A percentile compares a stretch with the other conserved stretches of the same genome.
Conservation (phyloP, 768 basidiomycete genomes). For the Hypholoma sublateritium region DNA sequence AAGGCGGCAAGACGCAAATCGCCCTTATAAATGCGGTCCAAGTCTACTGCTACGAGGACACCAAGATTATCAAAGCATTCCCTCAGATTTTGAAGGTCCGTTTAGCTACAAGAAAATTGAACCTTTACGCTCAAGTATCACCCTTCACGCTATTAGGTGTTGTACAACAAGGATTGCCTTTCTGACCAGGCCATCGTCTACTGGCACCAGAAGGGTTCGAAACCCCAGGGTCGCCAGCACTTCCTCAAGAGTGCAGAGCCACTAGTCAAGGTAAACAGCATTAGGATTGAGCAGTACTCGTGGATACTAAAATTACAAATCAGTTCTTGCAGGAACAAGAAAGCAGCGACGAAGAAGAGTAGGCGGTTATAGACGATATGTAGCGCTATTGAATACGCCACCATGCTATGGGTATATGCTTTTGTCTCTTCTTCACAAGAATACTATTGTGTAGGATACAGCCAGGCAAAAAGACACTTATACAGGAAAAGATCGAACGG, state of each 20-base stretch:
- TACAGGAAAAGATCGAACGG: slow-evolving; percentile 6
- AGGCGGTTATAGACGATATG: slow-evolving; percentile 19
- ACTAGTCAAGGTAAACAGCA: slow-evolving; percentile 75
- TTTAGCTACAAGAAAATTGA: background rate
- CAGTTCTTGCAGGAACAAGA: slow-evolving; percentile 93
- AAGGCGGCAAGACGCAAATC: slow-evolving; percentile 87
- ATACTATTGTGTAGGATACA: slow-evolving; percentile 3
- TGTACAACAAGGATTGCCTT: slow-evolving; percentile 95
- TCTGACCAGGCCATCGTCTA: slow-evolving; percentile 97
- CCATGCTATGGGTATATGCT: slow-evolving; percentile 14
- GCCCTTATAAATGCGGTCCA: slow-evolving; percentile 94
- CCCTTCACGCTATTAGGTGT: slow-evolving; percentile 49
- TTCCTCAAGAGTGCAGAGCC: slow-evolving; percentile 88
- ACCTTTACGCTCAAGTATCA: background rate
- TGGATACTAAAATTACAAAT: slow-evolving; percentile 5
- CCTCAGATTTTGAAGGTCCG: slow-evolving; percentile 87
- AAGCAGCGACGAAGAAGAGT: slow-evolving; percentile 70
- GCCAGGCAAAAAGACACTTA: slow-evolving; percentile 1
- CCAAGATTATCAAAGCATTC: slow-evolving; percentile 92
- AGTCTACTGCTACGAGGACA: slow-evolving; percentile 95
- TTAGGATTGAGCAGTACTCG: slow-evolving; percentile 1
- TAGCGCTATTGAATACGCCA: slow-evolving; percentile 6
- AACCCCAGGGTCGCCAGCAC: slow-evolving; percentile 92
- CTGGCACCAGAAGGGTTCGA: slow-evolving; percentile 97
- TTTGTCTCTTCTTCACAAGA: slow-evolving; percentile 9